A percentile compares a stretch with the other conserved stretches of the same genome.
Evolutionary conservation across 192 early-diverging fungal genomes (phyloP).

Genomic region (Coemansia sp.): DNA sequence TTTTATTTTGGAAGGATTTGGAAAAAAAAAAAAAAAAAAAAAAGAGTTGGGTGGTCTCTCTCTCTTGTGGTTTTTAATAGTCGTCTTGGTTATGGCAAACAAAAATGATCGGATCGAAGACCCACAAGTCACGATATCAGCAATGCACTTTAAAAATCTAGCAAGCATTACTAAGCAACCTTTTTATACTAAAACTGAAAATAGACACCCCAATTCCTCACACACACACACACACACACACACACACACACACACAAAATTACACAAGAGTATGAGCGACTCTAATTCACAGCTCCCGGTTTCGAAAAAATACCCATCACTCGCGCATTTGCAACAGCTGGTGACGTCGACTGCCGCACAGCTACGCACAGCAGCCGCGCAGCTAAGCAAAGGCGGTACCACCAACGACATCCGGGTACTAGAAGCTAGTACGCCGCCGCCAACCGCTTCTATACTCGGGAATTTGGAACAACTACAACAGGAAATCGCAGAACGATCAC

Average conservation of each 20-base stretch:
- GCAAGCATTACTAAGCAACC: no score
- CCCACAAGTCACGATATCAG: no score
- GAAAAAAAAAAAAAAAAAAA: neutral
- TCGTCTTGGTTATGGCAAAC: no score
- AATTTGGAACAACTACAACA: constrained; percentile 21
- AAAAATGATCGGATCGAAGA: no score
- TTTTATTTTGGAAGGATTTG: no score
- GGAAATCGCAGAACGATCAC: constrained; percentile 4
- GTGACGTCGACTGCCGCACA: constrained; percentile 7
- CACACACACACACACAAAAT: no score
- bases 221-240: no score
- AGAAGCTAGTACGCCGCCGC: constrained; percentile 7
- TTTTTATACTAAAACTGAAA: no score
- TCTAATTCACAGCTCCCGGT: neutral
- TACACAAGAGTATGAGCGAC: neutral
- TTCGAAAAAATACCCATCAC: constrained; percentile 13
- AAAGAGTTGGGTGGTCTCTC: no score
- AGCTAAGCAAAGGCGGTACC: constrained; percentile 44
- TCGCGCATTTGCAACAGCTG: constrained; percentile 11
- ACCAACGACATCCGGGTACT: constrained; percentile 22
- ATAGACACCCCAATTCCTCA: no score
- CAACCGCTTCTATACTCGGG: constrained; percentile 9
- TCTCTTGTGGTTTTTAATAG: neutral
- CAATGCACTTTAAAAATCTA: no score
- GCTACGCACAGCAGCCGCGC: constrained; percentile 20